Percentiles rank a stretch among this genome's conserved stretches.
These are phyloP conservation scores for Chaetomidium leptoderma DNA, from an alignment of 495 filamentous ascomycete species.

Conservation along the genomic window DNA sequence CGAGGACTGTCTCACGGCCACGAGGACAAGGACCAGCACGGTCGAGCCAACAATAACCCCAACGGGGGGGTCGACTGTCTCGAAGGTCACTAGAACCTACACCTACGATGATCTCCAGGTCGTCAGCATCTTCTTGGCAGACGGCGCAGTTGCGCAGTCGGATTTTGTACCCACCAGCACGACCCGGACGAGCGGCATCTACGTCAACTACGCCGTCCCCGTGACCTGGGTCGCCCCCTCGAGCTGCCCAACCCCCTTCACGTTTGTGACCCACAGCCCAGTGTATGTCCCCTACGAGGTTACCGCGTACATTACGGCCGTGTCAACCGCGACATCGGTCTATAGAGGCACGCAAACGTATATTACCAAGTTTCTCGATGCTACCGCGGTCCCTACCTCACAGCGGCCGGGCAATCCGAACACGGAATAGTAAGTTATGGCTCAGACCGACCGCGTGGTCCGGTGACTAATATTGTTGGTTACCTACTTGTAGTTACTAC, in stretches of 20 bases:
- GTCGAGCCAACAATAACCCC: slow-evolving; percentile 28
- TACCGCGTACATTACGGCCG: slow-evolving; percentile 31
- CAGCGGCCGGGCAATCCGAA: slow-evolving; percentile 1
- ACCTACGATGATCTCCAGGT: slow-evolving; percentile 29
- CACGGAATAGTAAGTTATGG: too few species aligned
- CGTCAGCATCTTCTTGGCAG: slow-evolving; percentile 36
- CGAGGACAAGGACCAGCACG: not conserved
- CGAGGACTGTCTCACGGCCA: slow-evolving; percentile 17
- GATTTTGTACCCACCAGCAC: slow-evolving; percentile 13
- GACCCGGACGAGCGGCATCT: not conserved
- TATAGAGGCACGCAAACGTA: slow-evolving; percentile 11
- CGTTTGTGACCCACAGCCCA: slow-evolving; percentile 30
- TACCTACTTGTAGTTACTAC: too few species aligned
- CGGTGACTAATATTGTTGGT: too few species aligned
- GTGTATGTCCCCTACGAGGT: slow-evolving; percentile 35
- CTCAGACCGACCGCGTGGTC: too few species aligned
- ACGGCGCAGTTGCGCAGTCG: slow-evolving; percentile 22
- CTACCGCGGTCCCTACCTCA: not conserved
- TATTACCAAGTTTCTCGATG: slow-evolving; percentile 12
- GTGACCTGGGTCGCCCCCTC: slow-evolving; percentile 38
- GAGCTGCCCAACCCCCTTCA: slow-evolving; percentile 35
- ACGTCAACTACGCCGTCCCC: slow-evolving; percentile 34
- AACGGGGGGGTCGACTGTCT: slow-evolving; percentile 32
- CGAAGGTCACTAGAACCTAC: slow-evolving; percentile 30
- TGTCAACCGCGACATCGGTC: slow-evolving; percentile 26